Base-by-base conservation (phyloP, 2,329 filamentous ascomycete species). In the Metarhizium robertsii region DNA sequence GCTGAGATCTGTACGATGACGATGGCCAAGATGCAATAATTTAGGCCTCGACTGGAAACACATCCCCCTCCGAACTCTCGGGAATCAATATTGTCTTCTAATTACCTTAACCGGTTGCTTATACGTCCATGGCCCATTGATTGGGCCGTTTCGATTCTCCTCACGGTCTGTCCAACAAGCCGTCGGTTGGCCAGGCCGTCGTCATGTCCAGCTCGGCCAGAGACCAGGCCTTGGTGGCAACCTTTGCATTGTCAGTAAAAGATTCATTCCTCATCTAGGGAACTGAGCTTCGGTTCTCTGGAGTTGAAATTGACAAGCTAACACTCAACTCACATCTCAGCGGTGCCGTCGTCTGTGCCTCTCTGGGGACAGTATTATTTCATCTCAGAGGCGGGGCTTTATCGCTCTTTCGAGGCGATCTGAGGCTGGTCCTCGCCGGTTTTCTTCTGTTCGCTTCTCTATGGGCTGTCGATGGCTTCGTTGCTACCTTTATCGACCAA, bases 401-500 rank as follows among this genome's bases (percentile, higher is more conserved):
- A 57, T 68, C 75, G 45, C 67, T 80, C 57, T 73, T 79, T 65
- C 74, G 77, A 68, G 78, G 83, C 70, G 77, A 79, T 71, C 75
- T 77, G 79, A 83, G 80, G 80, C 80, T 84, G 79, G 79, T 76
- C 79, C 80, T 84, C 79, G 69, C 76, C 64, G 67, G 71, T 60
- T 83, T 82, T 65, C 73, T 83, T 63, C 58, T 74, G 30, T 71
- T 74, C 56, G 72, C 78, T 34, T 73, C 74, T 60, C 69, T 80
- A 51, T 84, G 81, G 81, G 79, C 79, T 50, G 67, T 78, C 45
- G 65, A 73, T 58, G 75, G 74, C 55, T 83, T 84, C 59, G 67
- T 77, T 54, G 68, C 77, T 32, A 76, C 76, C 29, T 64, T 79
- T 53, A 71, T 81, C 65, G 68, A 75, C 59, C 64, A 72, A 38